phyloP scores from a whole-genome alignment of 2,329 filamentous ascomycete species.

The Pseudogymnoascus destructans region DNA sequence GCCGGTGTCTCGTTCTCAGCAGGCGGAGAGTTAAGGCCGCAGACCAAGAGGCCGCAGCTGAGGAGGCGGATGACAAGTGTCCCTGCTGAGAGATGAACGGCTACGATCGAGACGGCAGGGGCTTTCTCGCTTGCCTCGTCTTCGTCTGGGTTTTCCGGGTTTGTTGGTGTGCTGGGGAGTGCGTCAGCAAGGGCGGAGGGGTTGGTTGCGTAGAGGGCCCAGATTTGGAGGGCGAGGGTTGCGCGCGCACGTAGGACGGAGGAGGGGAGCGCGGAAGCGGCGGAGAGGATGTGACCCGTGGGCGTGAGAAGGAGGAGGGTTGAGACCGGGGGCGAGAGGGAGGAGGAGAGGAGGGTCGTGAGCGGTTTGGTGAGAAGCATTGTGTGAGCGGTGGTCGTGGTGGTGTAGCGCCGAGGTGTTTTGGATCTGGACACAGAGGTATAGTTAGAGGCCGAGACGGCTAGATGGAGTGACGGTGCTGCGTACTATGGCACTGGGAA shows the following conservation, averaged over 20 bases:
- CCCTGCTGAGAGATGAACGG: slow-evolving; percentile 42
- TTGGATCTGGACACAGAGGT: background rate
- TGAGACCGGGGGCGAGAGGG: slow-evolving; percentile 40
- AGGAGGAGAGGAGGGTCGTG: slow-evolving; percentile 45
- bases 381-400: slow-evolving; percentile 12
- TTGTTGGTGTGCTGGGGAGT: slow-evolving; percentile 24
- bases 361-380: slow-evolving; percentile 52
- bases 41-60: slow-evolving; percentile 46
- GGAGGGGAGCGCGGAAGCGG: slow-evolving; percentile 43
- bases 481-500: background rate
- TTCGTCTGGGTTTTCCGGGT: slow-evolving; percentile 16
- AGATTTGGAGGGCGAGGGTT: slow-evolving; percentile 50
- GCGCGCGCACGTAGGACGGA: slow-evolving; percentile 47
- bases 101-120: slow-evolving; percentile 18
- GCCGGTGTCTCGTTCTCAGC: background rate
- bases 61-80: slow-evolving; percentile 45
- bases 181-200: slow-evolving; percentile 31
- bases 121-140: slow-evolving; percentile 17
- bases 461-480: background rate
- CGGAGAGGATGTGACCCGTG: slow-evolving; percentile 50
- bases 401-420: slow-evolving; percentile 14
- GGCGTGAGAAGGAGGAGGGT: slow-evolving; percentile 47
- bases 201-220: slow-evolving; percentile 40
- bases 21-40: slow-evolving; percentile 40
- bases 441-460: slow-evolving; percentile 17